These are phyloP conservation scores for Clitocybe nebularis DNA, from an alignment of 1,284 basidiomycete genomes.

Conservation along the genomic window DNA sequence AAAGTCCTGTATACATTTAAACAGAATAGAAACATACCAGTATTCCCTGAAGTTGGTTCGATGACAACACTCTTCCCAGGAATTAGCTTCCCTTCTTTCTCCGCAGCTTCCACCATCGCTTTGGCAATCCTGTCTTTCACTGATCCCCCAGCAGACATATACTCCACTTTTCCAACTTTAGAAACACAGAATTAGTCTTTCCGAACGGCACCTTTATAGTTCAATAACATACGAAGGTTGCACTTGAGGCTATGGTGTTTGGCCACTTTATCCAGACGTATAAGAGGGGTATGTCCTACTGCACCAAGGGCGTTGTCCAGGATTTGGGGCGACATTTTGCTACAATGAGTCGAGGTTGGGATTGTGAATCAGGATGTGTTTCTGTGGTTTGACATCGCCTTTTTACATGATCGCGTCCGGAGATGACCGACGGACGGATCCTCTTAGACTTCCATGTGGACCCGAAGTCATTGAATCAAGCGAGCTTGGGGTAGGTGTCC, in stretches of 20 bases:
- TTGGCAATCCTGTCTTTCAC: constrained; percentile 97
- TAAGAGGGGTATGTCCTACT: constrained; percentile 88
- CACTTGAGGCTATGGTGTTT: constrained; percentile 77
- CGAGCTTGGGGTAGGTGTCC: too few relatives aligned
- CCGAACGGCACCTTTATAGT: constrained; percentile 3
- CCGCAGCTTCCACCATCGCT: constrained; percentile 94
- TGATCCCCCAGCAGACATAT: constrained; percentile 87
- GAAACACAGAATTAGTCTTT: constrained; percentile 7
- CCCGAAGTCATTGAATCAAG: too few relatives aligned
- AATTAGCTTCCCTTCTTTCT: constrained; percentile 80
- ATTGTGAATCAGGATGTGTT: constrained; percentile 3
- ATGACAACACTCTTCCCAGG: constrained; percentile 91
- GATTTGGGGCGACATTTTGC: constrained; percentile 39
- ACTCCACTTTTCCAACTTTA: constrained; percentile 88
- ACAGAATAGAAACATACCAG: constrained; percentile 51
- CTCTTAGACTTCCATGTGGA: not conserved
- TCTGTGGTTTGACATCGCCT: constrained; percentile 3
- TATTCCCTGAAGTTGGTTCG: constrained; percentile 93
- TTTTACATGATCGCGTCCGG: constrained; percentile 12
- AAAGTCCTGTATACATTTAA: not conserved
- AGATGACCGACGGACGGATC: constrained; percentile 18
- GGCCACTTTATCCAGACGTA: constrained; percentile 82
- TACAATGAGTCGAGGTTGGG: constrained; percentile 2
- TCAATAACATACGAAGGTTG: constrained; percentile 72
- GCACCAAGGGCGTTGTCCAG: constrained; percentile 79